Evolutionary conservation across 78 protist species (phyloP), one percentile per base, ranked within the genome.

Genomic region (Cavenderia fasciculata): DNA sequence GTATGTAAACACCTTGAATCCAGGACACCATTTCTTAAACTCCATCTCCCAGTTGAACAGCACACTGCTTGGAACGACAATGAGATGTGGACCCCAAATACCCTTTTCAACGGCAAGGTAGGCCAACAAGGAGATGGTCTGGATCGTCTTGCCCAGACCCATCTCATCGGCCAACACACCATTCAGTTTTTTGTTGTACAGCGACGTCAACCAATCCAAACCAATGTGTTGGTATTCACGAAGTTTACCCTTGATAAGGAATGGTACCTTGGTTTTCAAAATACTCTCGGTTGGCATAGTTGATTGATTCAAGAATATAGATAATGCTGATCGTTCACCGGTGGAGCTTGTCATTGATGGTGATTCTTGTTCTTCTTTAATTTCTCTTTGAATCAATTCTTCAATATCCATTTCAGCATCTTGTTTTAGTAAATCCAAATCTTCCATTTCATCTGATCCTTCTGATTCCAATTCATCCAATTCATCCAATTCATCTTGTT

Each of bases 101-200:
- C 86, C 87, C 3, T 57, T 36, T 66, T 88, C 96, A 16, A 66
- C 49, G 8, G 99, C 99, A 2, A 98, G 92, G 65, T 96, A 94
- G 36, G 99, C 99, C 2, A 99, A 65, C 84, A 97, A 23, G 12
- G 99, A 40, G 12, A 99, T 94, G 31, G 99, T 95, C 94, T 84
- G 90, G 47, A 99, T 61, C 3, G 99, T 98, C 86, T 98, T 98
- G 33, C 99, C 98, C 0, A 94, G 77, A 8, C 96, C 97, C 97
- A 90, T 85, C 57, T 99, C 99, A 84, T 99, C 99, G 0, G 99
- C 99, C 5, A 99, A 94, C 34, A 98, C 96, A 29, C 95, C 95
- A 69, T 96, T 96, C 54, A 99, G 95, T 3, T 73, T 49, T 70
- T 94, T 86, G 23, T 92, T 96, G 86, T 97, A 85, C 76, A 97